Evolutionary conservation across 1,284 basidiomycete genomes (phyloP).

Genomic region (Pascua guehoae): DNA sequence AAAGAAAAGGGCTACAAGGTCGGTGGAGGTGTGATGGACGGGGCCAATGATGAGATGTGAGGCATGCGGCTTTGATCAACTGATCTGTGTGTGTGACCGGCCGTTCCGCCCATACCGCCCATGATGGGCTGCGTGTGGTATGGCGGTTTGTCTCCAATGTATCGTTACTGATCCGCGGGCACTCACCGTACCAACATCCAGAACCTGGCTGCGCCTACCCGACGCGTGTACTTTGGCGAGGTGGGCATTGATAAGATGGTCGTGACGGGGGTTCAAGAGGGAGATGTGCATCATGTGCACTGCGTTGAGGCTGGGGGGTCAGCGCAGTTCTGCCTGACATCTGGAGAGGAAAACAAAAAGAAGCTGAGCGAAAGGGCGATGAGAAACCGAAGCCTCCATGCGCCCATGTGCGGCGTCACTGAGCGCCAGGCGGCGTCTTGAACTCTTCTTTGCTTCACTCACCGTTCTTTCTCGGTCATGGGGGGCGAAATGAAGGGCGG

Average conservation of each 20-base stretch:
- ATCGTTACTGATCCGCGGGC: neutral
- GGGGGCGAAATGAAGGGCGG: neutral
- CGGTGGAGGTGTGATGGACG: too few relatives aligned
- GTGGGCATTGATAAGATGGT: constrained; percentile 23
- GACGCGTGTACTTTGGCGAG: constrained; percentile 27
- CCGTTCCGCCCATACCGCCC: neutral
- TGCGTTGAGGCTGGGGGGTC: constrained; percentile 19
- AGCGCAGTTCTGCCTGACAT: neutral
- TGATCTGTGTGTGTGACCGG: too few relatives aligned
- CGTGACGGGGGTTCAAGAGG: constrained; percentile 29
- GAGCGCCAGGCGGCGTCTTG: too few relatives aligned
- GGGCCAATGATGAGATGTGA: too few relatives aligned
- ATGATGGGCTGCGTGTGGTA: neutral
- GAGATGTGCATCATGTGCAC: constrained; percentile 23
- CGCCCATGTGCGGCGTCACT: too few relatives aligned
- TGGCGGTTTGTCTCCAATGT: neutral
- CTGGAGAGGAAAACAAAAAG: neutral
- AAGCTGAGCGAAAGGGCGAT: neutral
- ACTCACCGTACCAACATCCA: constrained; percentile 43
- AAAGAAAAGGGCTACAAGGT: too few relatives aligned
- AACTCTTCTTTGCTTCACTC: neutral
- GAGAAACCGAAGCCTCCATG: neutral
- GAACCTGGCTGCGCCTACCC: constrained; percentile 31
- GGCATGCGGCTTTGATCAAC: too few relatives aligned
- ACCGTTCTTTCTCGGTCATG: constrained; percentile 3